Base-by-base conservation (phyloP, 2,329 filamentous ascomycete species). In the Penicillium crustosum region DNA sequence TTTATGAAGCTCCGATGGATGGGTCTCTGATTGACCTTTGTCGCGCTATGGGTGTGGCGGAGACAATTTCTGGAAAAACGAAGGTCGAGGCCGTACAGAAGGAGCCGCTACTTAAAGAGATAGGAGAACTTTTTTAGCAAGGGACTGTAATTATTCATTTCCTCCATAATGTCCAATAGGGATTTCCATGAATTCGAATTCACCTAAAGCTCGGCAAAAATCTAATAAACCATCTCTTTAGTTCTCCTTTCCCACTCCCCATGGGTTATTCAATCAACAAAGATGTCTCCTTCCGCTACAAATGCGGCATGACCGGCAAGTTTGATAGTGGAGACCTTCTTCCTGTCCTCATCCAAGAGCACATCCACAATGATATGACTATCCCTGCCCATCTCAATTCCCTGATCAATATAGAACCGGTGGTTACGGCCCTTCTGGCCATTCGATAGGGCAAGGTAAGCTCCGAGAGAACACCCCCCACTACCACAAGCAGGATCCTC, bases 1-100 rank as follows among this genome's bases (percentile, higher is more conserved):
- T 88, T 0, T 96, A 93, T 69, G 85, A 85, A 60, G 83, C 86
- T 2, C 84, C 86, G 6, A 68, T 86, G 36, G 84, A 89, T 31
- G 89, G 92, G 0, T 89, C 93, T 64, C 72, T 97, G n/a, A 80
- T 87, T 12, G 91, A 96, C 71, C 75, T 96, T n/a, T 82, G 92
- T 63, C 83, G 84, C 55, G 88, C 86, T 0, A 83, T 97, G 81
- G 91, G 93, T 70, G 90, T 91, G 0, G 79, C 82, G 33, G 84
- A 83, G 3, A 86, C 84, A 0, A 79, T 96, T 1, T 57, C 80
- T 36, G 77, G 69, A 1, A 91, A 76, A 61, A 57, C 55, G 19
- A 60, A 88, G 74, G 80, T 81, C 59, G 78, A 79, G 53, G 67
- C 71, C 1, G 87, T 89, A 62, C 79, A 82, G 1, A 76, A 81